These are phyloP conservation scores for Mycena pura DNA, from an alignment of 768 basidiomycete species.

Conservation along the genomic window DNA sequence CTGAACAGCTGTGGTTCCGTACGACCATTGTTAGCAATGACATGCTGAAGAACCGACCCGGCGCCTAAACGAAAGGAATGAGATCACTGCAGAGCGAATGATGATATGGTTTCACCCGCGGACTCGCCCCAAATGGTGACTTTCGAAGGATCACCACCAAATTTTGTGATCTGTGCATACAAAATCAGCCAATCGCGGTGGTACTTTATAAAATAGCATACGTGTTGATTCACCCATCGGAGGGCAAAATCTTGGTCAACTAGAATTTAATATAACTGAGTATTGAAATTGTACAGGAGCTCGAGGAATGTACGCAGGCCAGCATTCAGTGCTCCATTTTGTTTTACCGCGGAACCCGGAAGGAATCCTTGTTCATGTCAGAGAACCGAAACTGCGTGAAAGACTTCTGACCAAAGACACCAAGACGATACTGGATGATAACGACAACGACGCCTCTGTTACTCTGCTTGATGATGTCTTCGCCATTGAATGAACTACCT, in stretches of 20 bases:
- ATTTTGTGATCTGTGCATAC: conserved; percentile 22
- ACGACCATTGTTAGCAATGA: conserved; percentile 39
- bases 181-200: background rate
- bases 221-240: conserved; percentile 40
- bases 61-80: conserved; percentile 28
- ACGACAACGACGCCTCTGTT: conserved; percentile 44
- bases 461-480: conserved; percentile 44
- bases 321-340: conserved; percentile 37
- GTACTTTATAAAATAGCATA: conserved; percentile 12
- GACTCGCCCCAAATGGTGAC: conserved; percentile 37
- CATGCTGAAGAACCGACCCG: conserved; percentile 42
- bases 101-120: conserved; percentile 22
- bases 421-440: conserved; percentile 51
- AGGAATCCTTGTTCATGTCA: conserved; percentile 35
- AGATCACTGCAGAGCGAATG: background rate
- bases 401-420: conserved; percentile 38
- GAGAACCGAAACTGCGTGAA: background rate
- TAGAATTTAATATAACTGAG: conserved; percentile 15
- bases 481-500: conserved; percentile 37
- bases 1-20: conserved; percentile 41
- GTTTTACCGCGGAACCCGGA: conserved; percentile 35
- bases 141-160: conserved; percentile 31
- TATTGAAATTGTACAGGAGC: background rate
- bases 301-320: conserved; percentile 33
- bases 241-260: conserved; percentile 43